Base-by-base conservation (phyloP, 208 protist species). In the Wallacemonas sp. region DNA sequence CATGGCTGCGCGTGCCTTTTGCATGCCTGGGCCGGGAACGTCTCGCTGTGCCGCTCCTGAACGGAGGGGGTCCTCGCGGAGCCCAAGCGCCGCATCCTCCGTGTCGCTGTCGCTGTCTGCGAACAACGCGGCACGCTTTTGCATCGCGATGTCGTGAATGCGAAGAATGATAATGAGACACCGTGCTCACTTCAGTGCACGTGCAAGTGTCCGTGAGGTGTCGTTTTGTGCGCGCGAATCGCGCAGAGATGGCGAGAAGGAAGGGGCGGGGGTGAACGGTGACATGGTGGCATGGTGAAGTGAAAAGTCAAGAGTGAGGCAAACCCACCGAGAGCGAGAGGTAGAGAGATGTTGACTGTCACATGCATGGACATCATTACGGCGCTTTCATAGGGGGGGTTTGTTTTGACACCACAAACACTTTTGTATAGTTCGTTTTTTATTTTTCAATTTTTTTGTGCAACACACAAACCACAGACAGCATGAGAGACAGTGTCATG, bases 1-100 rank as follows among this genome's bases (percentile, higher is more conserved):
- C 43, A 70, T 56, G 34, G 64, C 65, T 54, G 73, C 72, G 48
- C 74, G 68, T 2, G 77, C 69, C 9, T 65, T 67, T 65, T 73
- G 68, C 21, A 23, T 65, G 55, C 32, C 27, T 2, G 34, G 65
- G 2, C 55, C 44, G 1, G 26, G 21, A 1, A 34, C 60, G 26
- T 14, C 6, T 24, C 23, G 24, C 54, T 73, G 44, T 19, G 73
- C 12, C 73, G 73, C 27, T 57, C 70, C 9, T 61, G 26, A 4
- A 14, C 52, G 29, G 6, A 39, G 29, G 26, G 24, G 24, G 6
- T 39, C 4, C 44, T 70, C 30, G 66, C 47, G 5, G 26, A n/a
- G 19, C 5, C 2, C 6, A 30, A 32, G 16, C 9, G 26, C 47
- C 24, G n/a, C 26, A 6, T 55, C 47, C 9, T 8, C 9, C 11